These are phyloP conservation scores for Aureobasidium melanogenum DNA, from an alignment of 2,329 filamentous ascomycete genomes.

Conservation along the genomic window DNA sequence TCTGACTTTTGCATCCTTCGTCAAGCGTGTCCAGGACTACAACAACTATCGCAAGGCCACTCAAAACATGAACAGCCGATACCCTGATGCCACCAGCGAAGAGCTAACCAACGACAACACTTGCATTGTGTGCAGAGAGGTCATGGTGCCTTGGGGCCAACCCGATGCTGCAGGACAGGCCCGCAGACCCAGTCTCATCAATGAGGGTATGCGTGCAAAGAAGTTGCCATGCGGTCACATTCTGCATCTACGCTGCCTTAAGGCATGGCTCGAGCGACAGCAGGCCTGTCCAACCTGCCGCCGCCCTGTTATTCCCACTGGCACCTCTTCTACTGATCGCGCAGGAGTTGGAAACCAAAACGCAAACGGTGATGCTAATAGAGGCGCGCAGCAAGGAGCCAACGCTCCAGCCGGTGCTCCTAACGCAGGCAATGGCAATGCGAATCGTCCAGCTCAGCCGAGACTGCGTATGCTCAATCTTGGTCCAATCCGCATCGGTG, in stretches of 20 bases:
- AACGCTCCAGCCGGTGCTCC: conserved; percentile 4
- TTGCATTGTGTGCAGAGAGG: conserved; percentile 95
- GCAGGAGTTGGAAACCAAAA: background rate
- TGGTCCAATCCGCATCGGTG: conserved; percentile 65
- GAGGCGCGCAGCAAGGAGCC: background rate
- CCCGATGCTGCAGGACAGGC: conserved; percentile 30
- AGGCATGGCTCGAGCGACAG: conserved; percentile 94
- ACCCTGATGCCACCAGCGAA: conserved; percentile 81
- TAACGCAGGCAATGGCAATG: conserved; percentile 1
- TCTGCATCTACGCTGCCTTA: conserved; percentile 84
- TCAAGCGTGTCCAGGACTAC: conserved; percentile 81
- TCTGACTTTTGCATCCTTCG: conserved; percentile 84
- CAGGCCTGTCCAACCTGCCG: conserved; percentile 95
- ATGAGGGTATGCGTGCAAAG: conserved; percentile 82
- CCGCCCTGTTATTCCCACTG: conserved; percentile 52
- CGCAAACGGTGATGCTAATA: background rate
- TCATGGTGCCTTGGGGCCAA: conserved; percentile 75
- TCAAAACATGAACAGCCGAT: conserved; percentile 82
- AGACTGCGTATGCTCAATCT: conserved; percentile 53
- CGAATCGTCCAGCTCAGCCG: conserved; percentile 6
- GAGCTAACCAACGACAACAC: conserved; percentile 82
- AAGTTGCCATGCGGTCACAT: conserved; percentile 96
- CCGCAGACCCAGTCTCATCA: conserved; percentile 17
- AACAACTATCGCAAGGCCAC: conserved; percentile 85
- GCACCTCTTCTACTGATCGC: background rate